Base-by-base conservation (phyloP, 495 filamentous ascomycete species). In the Talaromyces ruber region DNA sequence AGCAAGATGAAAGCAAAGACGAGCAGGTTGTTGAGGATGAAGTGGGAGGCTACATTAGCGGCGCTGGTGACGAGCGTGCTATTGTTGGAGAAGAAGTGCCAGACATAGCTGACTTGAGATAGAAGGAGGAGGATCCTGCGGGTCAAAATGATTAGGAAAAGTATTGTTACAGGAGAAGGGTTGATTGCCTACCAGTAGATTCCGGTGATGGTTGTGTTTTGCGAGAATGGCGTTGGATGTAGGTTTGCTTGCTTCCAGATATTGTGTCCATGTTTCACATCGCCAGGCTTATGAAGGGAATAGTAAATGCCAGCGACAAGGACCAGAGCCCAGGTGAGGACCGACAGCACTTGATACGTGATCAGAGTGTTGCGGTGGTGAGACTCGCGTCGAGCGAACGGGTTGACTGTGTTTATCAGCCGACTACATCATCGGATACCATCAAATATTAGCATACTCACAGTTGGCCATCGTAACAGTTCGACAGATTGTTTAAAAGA, bases 21-120 rank as follows among this genome's bases (percentile, higher is more conserved):
- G 55, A 96, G 82, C 12, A 97, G 72, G 76, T 95, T 96, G 79
- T 88, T 87, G 66, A 89, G 62, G 69, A 94, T 93, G 73, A 93
- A 96, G 76, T 96, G 90, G 63, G 83, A 81, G 62, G 88, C 91
- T 12, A 93, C 86, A 51, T 88, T 82, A 64, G 86, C 88, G 29
- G 92, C 89, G n/a, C 83, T 76, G 43, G 82, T 81, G 62, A 90
- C 84, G 6, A 80, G 66, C 21, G 78, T 79, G 24, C 77, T 67
- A 60, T 88, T 80, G 60, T 78, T 77, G 29, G 81, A 83, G 81
- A 91, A 95, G 58, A 97, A 83, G 64, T 90, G 84, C 70, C 80
- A 85, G 64, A 89, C 73, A 70, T 95, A 97, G 65, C 79, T 84
- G 58, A 88, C 70, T 68, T 97, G 92, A 50, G 88, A 77, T 62